Evolutionary conservation across 352 stramenopile genomes (phyloP).

Genomic region (Pythium chondricola): DNA sequence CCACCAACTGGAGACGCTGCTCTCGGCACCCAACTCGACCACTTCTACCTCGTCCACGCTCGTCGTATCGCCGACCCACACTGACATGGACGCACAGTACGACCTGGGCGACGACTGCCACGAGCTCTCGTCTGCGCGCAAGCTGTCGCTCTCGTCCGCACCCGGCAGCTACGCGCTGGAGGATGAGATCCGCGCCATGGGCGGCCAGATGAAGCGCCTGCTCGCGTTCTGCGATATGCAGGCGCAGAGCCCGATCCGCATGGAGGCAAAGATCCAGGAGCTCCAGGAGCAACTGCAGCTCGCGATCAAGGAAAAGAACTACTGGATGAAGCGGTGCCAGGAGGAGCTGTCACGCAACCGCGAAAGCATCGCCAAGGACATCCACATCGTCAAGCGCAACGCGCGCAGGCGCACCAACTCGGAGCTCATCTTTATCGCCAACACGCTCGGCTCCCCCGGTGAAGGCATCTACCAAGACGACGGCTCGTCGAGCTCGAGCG

Average conservation of each 20-base stretch:
- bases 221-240: constrained; percentile 73
- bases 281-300: constrained; percentile 72
- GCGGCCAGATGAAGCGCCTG: constrained; percentile 78
- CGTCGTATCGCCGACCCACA: constrained; percentile 6
- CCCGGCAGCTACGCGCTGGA: constrained; percentile 47
- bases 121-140: constrained; percentile 11
- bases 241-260: constrained; percentile 55
- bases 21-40: constrained; percentile 9
- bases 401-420: constrained; percentile 73
- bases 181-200: constrained; percentile 72
- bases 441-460: constrained; percentile 66
- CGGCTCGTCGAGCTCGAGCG: constrained; percentile 20
- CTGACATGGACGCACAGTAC: constrained; percentile 10
- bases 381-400: constrained; percentile 43
- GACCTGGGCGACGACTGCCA: constrained; percentile 10
- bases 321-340: constrained; percentile 86
- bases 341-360: constrained; percentile 47
- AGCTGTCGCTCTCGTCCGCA: constrained; percentile 43
- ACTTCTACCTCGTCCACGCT: neutral
- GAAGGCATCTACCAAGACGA: constrained; percentile 74
- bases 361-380: constrained; percentile 21
- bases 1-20: constrained; percentile 15
- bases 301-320: constrained; percentile 82
- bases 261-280: constrained; percentile 76
- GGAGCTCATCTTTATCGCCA: constrained; percentile 74